Evolutionary conservation across 768 basidiomycete genomes (phyloP), one percentile per base, ranked within the genome.

Genomic region (Trametes sanguinea): DNA sequence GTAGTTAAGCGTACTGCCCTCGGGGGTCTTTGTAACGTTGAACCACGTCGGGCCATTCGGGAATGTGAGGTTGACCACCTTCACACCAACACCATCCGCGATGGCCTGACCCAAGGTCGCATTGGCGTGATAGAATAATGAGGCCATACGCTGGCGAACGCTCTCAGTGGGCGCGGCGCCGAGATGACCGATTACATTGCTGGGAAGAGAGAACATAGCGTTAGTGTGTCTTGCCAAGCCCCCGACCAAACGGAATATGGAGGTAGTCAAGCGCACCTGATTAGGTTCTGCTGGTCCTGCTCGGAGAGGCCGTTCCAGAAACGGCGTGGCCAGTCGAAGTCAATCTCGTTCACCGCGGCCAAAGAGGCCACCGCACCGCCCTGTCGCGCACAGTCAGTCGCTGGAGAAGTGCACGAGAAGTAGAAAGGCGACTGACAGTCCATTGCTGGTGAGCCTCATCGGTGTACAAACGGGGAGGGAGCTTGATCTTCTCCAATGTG

Each of bases 381-480:
- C 69, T 71, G 39, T n/a, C 27, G 22, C 17, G 33, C 44, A 14
- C 14, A 6, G 22, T 17, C 44, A 32, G 43, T 16, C 9, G 27
- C 47, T 33, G 22, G n/a, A n/a, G 2, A 22, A 6, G 6, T 4
- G 33, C 2, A 42, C 7, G n/a, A 46, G 14, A 33, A 54, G 16
- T 22, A 9, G 37, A 40, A 35, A 11, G 52, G n/a, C 4, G 22
- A 63, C 69, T 55, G 17, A 72, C 71, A 6, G 69, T 69, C 78
- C 78, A 78, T 47, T 72, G 69, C 48, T 76, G 77, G 57, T 79
- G 77, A 33, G 75, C 77, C 14, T 78, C 77, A 33, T 77, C 74
- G 39, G 75, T 70, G 64, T 75, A 78, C 9, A 74, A 70, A 6
- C 73, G 72, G 22, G 68, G 65, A 35, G 66, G 68, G 22, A 79